Evolutionary conservation across 2,329 filamentous ascomycete genomes (phyloP).

Genomic region (Blastomyces silverae): DNA sequence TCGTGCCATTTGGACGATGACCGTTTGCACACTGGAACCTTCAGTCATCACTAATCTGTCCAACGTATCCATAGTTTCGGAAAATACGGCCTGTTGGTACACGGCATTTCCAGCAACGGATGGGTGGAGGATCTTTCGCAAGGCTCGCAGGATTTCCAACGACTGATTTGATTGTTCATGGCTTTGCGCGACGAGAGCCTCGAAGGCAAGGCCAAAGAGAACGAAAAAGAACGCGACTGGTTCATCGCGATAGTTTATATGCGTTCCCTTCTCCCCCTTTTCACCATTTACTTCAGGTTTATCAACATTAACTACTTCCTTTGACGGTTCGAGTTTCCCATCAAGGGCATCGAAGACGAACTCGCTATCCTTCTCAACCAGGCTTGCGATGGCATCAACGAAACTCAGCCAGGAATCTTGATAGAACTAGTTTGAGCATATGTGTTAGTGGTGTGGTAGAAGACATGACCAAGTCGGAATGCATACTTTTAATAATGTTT

Average conservation of each 20-base stretch:
- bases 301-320: conserved; percentile 6
- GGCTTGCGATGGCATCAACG: conserved; percentile 91
- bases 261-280: conserved; percentile 57
- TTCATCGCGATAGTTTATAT: conserved; percentile 97
- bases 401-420: conserved; percentile 95
- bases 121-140: conserved; percentile 91
- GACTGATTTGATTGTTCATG: conserved; percentile 66
- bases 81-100: conserved; percentile 91
- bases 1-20: conserved; percentile 89
- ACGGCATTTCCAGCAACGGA: conserved; percentile 94
- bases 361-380: conserved; percentile 95
- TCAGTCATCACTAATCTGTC: conserved; percentile 90
- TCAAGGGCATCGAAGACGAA: conserved; percentile 97
- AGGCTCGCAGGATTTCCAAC: conserved; percentile 77
- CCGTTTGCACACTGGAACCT: conserved; percentile 75
- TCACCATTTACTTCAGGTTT: conserved; percentile 26
- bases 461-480: background rate
- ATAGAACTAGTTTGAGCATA: conserved; percentile 58
- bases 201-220: conserved; percentile 90
- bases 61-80: conserved; percentile 92
- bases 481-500: conserved; percentile 69
- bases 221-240: conserved; percentile 99
- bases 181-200: conserved; percentile 80
- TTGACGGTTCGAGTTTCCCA: conserved; percentile 51
- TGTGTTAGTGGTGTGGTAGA: conserved; percentile 10